A percentile compares a stretch with the other conserved stretches of the same genome.
Evolutionary conservation across 306 rosid genomes (phyloP).

Genomic region (Astragalus membranaceus): DNA sequence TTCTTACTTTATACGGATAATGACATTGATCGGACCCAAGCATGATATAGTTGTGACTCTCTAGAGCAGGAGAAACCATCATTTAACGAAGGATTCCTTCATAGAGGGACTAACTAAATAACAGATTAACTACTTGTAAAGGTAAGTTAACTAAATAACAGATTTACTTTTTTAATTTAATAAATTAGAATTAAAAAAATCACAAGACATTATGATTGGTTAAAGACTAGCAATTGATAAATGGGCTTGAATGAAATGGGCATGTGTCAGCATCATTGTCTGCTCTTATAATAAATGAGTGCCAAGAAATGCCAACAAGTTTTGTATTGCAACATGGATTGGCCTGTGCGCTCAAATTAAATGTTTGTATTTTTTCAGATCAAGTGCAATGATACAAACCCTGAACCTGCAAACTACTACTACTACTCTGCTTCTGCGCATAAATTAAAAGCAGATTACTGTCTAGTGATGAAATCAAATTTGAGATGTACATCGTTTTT

Average conservation of each 20-base stretch:
- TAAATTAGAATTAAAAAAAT: background rate
- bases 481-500: background rate
- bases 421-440: background rate
- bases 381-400: background rate
- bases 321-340: background rate
- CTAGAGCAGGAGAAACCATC: too few species aligned
- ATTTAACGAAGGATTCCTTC: too few species aligned
- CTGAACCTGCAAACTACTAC: background rate
- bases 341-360: background rate
- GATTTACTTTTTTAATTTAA: too few species aligned
- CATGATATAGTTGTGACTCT: too few species aligned
- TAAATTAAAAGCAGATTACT: background rate
- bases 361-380: background rate
- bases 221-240: background rate
- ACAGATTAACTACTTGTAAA: too few species aligned
- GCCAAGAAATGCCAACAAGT: too few species aligned
- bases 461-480: background rate
- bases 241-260: background rate
- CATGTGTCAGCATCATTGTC: slow-evolving; percentile 11
- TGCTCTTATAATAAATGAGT: too few species aligned
- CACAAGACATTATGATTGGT: background rate
- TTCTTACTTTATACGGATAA: too few species aligned
- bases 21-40: too few species aligned
- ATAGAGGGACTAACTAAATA: too few species aligned
- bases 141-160: too few species aligned